Base-by-base conservation (phyloP, 1,284 basidiomycete species). In the Trichosporon sp. region DNA sequence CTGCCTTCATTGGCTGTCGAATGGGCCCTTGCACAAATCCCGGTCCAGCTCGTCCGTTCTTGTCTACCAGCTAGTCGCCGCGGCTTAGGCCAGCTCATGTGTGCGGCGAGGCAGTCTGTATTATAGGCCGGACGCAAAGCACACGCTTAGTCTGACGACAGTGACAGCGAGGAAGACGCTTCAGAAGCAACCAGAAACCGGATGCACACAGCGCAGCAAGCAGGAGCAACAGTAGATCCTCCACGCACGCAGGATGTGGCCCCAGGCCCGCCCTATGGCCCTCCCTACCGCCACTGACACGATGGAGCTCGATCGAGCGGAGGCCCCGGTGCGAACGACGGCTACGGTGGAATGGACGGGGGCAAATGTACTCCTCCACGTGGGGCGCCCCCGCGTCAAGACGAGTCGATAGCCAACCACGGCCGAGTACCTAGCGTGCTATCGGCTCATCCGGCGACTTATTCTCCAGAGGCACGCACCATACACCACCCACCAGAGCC, bases 371-470 rank as follows among this genome's bases (percentile, higher is more conserved):
- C 11, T 8, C 31, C 32, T 19, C 6, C 59, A 35, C 59, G 59
- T 63, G 59, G 51, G 51, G n/a, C 19, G 59, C 59, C 59, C 16
- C 59, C 21, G 12, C 3, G 4, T 12, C 16, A 37, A 37, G 35
- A 14, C 37, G 59, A 35, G 31, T 63, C 59, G 59, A 63, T 63
- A 3, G n/a, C 51, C 51, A 54, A 21, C 16, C 51, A 54, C 51
- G 51, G 51, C n/a, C 21, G 51, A 54, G n/a, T 26, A 37, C 5
- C 35, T 8, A 40, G n/a, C 21, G 5, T 21, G 21, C 16, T 26
- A 35, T 63, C 59, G 59, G 59, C 32, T 35, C 59, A 63, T 37
- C 59, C 59, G 59, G 59, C 59, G 59, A 37, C 59, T 63, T 63
- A 63, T 32, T 63, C 59, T 63, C 59, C 59, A 63, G 26, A 32